Evolutionary conservation across 169 alveolate genomes (phyloP), one percentile per base, ranked within the genome.

Genomic region (Plasmodium inui): DNA sequence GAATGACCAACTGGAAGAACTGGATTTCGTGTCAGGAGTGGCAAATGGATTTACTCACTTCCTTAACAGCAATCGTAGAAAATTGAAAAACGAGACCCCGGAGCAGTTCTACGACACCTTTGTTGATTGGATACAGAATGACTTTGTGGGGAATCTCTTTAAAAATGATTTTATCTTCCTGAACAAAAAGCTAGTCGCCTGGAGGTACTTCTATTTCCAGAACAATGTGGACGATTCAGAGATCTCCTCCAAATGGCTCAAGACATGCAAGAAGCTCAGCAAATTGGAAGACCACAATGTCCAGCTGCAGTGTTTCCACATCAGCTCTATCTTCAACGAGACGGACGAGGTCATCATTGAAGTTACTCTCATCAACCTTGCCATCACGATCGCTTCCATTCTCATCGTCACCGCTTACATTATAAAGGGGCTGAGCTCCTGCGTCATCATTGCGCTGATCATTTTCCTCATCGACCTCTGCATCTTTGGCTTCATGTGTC

Each of bases 401-500:
- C 44, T 37, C 19, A 89, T 95, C 95, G 97, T 96, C 34, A 96
- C 97, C 4, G 92, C 96, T 19, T 94, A 96, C 17, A 78, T 96
- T 80, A 83, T 96, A 85, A 96, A 96, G 53, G 95, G 97, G 14
- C 82, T 95, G 41, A 84, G 95, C 55, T 95, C 97, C 17, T 96
- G 96, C 61, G 41, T 95, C 37, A 83, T 97, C 71, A 97, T 96
- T 5, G 96, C 96, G 28, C 50, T 73, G 28, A 93, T 94, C 26
- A 93, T 97, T 44, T 88, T 96, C 46, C 92, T 95, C 67, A 96
- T 97, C 78, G 98, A 97, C 61, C 93, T 96, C 46, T 94, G 96
- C 28, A 94, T 97, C 10, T 93, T 97, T 83, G 98, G 98, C 26
- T 95, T 95, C 90, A 97, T 97, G 98, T 94, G 96, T 28, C 92